A percentile compares a stretch with the other conserved stretches of the same genome.
These are phyloP conservation scores for Cokeromyces recurvatus DNA, from an alignment of 371 early-diverging fungal genomes.

Conservation along the genomic window DNA sequence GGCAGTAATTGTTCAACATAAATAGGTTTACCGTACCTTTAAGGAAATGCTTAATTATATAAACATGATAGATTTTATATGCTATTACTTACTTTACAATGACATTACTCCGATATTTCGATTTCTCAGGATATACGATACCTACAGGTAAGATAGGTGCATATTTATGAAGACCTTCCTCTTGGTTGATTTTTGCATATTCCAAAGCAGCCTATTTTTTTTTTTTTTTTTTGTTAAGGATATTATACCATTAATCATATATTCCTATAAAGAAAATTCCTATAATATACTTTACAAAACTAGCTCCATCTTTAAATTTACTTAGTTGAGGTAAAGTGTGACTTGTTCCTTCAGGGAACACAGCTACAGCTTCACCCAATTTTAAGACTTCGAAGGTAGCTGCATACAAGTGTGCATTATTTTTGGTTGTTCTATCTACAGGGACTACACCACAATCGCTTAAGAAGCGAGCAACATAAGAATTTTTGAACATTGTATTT, in stretches of 20 bases:
- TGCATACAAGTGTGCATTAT: conserved; percentile 44
- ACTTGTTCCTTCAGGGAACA: conserved; percentile 58
- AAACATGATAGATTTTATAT: no score
- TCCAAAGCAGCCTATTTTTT: conserved; percentile 42
- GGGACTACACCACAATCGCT: conserved; percentile 49
- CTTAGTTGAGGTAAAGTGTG: conserved; percentile 45
- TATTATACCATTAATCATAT: no score
- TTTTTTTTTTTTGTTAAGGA: no score
- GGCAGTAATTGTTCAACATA: conserved; percentile 38
- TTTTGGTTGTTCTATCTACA: conserved; percentile 53
- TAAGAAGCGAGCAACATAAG: conserved; percentile 33
- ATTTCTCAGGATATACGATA: conserved; percentile 54
- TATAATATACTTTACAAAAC: conserved; percentile 32
- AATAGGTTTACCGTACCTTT: conserved; percentile 50
- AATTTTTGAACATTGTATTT: conserved; percentile 45
- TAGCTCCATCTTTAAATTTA: conserved; percentile 44
- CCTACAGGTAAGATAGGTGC: conserved; percentile 48
- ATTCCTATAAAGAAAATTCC: neutral
- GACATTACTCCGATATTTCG: conserved; percentile 49
- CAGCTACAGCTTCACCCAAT: conserved; percentile 48
- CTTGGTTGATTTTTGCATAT: conserved; percentile 37
- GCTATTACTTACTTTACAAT: conserved; percentile 42
- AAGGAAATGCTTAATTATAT: no score
- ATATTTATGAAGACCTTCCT: conserved; percentile 22
- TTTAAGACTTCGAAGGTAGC: conserved; percentile 45